These are phyloP conservation scores for Coffea eugenioides DNA, from an alignment of 257 asterid species.

Conservation along the genomic window DNA sequence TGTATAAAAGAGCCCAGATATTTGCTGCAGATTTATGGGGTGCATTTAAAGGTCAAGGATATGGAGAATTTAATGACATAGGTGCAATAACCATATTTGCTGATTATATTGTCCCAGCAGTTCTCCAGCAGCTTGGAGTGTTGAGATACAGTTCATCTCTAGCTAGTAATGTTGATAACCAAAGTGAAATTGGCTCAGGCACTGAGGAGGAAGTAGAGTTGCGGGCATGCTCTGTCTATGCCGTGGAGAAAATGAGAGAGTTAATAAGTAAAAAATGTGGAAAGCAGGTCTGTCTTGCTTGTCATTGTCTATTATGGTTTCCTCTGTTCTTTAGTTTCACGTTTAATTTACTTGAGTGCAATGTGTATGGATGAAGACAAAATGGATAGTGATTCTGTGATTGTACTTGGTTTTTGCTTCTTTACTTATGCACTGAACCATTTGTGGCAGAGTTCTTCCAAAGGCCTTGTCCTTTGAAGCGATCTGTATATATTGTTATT, in stretches of 20 bases:
- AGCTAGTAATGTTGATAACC: conserved; percentile 40
- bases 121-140: conserved; percentile 88
- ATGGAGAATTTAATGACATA: conserved; percentile 78
- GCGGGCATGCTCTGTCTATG: conserved; percentile 87
- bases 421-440: background rate
- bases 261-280: conserved; percentile 56
- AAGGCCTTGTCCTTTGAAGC: background rate
- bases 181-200: conserved; percentile 67
- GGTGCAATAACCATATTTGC: conserved; percentile 89
- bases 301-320: background rate
- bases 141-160: conserved; percentile 64
- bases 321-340: background rate
- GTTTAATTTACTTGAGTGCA: background rate
- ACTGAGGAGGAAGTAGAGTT: conserved; percentile 97
- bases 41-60: conserved; percentile 87
- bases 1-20: conserved; percentile 98
- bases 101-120: conserved; percentile 95
- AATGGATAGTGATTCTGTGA: background rate
- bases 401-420: background rate
- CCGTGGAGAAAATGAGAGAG: conserved; percentile 89
- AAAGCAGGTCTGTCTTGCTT: conserved; percentile 56
- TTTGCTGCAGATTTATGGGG: conserved; percentile 99
- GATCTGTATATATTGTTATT: background rate
- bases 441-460: background rate
- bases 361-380: background rate